Conservation (phyloP, 257 asterid species). For the Lantana camara region DNA sequence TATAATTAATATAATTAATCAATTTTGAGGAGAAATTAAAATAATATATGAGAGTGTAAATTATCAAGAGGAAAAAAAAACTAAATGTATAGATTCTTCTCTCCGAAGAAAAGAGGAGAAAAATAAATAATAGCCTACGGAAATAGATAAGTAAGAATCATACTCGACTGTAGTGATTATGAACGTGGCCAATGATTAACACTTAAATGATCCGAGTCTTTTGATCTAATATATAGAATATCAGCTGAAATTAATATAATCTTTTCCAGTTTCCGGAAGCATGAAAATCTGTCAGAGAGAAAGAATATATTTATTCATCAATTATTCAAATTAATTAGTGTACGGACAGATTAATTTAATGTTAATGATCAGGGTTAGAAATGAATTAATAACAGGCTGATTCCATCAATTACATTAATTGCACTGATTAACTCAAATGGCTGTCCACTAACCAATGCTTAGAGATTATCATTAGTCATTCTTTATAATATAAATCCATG, state of each 20-base stretch:
- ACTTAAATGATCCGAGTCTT: too few relatives aligned
- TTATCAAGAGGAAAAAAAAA: too few relatives aligned
- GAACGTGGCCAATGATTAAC: conserved; percentile 30
- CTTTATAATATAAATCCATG: conserved; percentile 14
- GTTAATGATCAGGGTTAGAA: conserved; percentile 12
- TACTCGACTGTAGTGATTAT: neutral
- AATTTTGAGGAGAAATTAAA: too few relatives aligned
- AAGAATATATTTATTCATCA: neutral
- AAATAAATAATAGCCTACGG: too few relatives aligned
- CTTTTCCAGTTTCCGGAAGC: conserved; percentile 26
- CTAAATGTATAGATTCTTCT: too few relatives aligned
- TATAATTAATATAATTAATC: too few relatives aligned
- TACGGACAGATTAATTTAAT: conserved; percentile 28
- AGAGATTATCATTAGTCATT: neutral
- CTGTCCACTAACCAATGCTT: conserved; percentile 34
- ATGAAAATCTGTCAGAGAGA: conserved; percentile 25
- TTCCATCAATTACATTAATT: conserved; percentile 25
- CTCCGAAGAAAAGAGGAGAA: too few relatives aligned
- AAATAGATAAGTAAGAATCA: too few relatives aligned
- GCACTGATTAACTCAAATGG: conserved; percentile 26
- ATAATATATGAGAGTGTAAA: too few relatives aligned
- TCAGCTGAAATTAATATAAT: conserved; percentile 18
- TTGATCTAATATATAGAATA: conserved; percentile 24
- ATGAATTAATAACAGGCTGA: conserved; percentile 2
- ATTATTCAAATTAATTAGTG: neutral